Conservation (phyloP, 441 rosid genomes). For the Corymbia calophylla region DNA sequence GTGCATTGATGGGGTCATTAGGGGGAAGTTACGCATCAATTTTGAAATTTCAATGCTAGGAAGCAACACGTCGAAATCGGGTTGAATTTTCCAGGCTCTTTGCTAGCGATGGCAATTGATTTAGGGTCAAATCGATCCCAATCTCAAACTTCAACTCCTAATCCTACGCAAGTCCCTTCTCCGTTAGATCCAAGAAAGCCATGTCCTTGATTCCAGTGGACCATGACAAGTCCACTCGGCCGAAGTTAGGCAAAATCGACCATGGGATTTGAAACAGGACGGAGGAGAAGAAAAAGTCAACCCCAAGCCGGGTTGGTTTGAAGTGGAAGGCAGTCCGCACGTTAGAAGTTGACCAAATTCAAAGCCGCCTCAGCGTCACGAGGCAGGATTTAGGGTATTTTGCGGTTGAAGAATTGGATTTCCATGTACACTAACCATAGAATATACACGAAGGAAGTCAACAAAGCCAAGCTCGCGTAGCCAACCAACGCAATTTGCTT, state of each 20-base stretch:
- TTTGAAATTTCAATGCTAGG: background rate
- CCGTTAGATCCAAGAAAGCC: background rate
- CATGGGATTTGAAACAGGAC: background rate
- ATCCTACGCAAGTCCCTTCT: background rate
- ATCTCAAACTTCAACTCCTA: background rate
- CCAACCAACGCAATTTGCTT: background rate
- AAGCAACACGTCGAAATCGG: rapidly evolving
- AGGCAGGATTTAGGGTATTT: background rate
- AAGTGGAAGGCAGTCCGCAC: background rate
- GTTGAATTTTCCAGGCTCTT: rapidly evolving
- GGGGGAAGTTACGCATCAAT: rapidly evolving
- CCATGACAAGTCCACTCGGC: background rate
- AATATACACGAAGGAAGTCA: background rate
- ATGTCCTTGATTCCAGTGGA: background rate
- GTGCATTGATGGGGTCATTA: rapidly evolving
- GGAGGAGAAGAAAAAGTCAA: background rate
- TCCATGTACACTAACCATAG: background rate
- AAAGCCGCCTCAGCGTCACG: background rate
- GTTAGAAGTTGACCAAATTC: background rate
- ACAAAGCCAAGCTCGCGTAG: background rate
- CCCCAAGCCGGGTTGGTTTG: background rate
- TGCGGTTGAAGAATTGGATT: background rate
- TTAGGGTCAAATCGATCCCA: background rate
- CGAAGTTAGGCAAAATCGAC: background rate
- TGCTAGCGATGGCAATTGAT: background rate